A percentile compares a stretch with the other conserved stretches of the same genome.
phyloP scores from a whole-genome alignment of 306 rosid species.

The barrel medic (Medicago truncatula) region MtrunA17r5.0-ANR NC_053048.1:52000001-52000500 shows the following conservation, averaged over 20 bases:
- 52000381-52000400: neutral
- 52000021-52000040: slow-evolving; percentile 8
- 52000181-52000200: slow-evolving; percentile 73
- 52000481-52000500: neutral
- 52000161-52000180: slow-evolving; percentile 71
- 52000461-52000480: neutral
- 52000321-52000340: neutral
- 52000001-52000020: slow-evolving; percentile 30
- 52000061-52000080: slow-evolving; percentile 36
- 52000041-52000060: slow-evolving; percentile 26
- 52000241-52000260: neutral
- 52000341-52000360: slow-evolving; percentile 1
- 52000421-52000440: too few relatives aligned
- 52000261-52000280: too few relatives aligned
- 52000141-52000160: slow-evolving; percentile 75
- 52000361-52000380: neutral
- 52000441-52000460: neutral
- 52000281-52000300: neutral
- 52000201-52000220: slow-evolving; percentile 16
- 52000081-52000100: slow-evolving; percentile 23
- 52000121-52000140: slow-evolving; percentile 77
- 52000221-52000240: slow-evolving; percentile 27
- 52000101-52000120: slow-evolving; percentile 61
- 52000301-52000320: neutral
- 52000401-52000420: too few relatives aligned